Evolutionary conservation across 1,139 yeast species (phyloP), one percentile per base, ranked within the genome.

Genomic region (Yamadazyma sp.): DNA sequence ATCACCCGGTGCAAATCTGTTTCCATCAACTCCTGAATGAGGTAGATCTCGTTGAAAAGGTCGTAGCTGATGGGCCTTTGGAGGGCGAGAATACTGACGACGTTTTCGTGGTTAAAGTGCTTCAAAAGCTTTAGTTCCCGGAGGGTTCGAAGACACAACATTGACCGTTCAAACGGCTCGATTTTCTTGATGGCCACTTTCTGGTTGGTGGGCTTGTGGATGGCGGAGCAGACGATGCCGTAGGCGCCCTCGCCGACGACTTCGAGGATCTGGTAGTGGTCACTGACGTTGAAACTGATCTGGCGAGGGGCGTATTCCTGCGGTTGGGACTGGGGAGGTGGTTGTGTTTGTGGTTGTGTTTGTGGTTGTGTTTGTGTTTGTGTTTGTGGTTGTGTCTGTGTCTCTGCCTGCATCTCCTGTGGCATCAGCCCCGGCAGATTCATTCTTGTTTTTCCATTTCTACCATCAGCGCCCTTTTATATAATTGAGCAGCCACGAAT

Each of bases 211-310:
- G 97, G 97, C 52, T 79, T 78, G 62, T 92, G 96, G 13, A 84
- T 65, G 0, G 97, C 98, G 18, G 95, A 82, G 56, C 97, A 90
- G 15, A 92, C 98, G 12, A 92, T 80, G 4, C 98, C 98, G 55
- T 92, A 92, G 1, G 98, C 98, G n/a, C 98, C 98, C 60, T 90
- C 97, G 6, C 98, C 98, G 11, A 88, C 86, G 13, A 90, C 80
- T 51, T 86, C 94, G 31, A 82, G 70, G 35, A 90, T 80, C 59
- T 87, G 88, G 60, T 90, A 90, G 54, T 86, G 88, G 42, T 86
- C 87, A 31, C 94, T 83, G 18, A 92, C 94, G 55, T 89, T 88
- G 67, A 90, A 90, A 14, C 90, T 76, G 38, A 86, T 78, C 44
- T 78, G 77, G 40, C 85, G 47, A 9, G 63, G 50, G 37, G 42